phyloP scores from a whole-genome alignment of 2,329 filamentous ascomycete species.

The Botrytis pseudocinerea region DNA sequence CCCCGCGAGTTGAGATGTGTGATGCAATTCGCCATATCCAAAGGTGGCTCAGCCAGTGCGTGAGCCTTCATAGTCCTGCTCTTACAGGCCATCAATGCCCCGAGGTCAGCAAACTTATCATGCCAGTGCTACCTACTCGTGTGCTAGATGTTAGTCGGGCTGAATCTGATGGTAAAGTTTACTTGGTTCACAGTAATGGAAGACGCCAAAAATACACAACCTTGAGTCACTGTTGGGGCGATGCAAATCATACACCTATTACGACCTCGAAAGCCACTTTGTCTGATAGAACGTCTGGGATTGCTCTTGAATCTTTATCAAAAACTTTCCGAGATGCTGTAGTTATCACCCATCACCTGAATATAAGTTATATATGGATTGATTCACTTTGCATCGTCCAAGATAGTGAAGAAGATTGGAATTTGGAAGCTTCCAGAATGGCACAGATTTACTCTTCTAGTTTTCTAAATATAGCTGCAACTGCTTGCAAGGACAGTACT shows the following conservation, averaged over 20 bases:
- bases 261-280: background rate
- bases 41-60: background rate
- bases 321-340: background rate
- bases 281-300: background rate
- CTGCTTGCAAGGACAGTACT: background rate
- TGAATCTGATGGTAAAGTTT: background rate
- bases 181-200: background rate
- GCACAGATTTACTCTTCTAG: background rate
- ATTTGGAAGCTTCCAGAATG: background rate
- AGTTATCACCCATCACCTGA: background rate
- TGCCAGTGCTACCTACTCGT: background rate
- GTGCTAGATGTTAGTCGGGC: background rate
- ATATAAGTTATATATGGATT: background rate
- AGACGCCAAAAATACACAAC: background rate
- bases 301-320: background rate
- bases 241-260: background rate
- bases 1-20: background rate
- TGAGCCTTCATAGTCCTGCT: background rate
- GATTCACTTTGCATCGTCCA: background rate
- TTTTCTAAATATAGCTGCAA: background rate
- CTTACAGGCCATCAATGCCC: background rate
- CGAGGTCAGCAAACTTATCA: background rate
- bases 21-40: background rate
- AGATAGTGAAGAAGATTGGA: background rate
- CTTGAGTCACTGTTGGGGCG: background rate